Conservation (phyloP, 768 basidiomycete genomes). For the Clitopilus passeckerianus region DNA sequence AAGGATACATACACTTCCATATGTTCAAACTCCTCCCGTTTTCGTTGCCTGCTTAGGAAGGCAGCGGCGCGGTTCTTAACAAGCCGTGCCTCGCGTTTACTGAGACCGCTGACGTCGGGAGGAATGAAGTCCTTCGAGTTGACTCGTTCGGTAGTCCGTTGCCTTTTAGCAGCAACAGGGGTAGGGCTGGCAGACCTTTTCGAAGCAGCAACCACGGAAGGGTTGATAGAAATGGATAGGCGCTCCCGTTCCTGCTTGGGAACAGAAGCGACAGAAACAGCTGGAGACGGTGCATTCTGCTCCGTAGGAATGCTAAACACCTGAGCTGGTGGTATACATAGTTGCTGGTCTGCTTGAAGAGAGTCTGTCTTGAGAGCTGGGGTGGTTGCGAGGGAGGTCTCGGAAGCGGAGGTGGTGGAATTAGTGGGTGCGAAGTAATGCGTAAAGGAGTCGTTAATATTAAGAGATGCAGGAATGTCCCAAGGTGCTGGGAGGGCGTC, state of each 20-base stretch:
- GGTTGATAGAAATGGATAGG: conserved; percentile 28
- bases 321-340: neutral
- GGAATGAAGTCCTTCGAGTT: conserved; percentile 81
- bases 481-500: conserved; percentile 1
- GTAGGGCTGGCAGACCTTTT: conserved; percentile 45
- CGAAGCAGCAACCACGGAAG: conserved; percentile 19
- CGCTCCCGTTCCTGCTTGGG: conserved; percentile 12
- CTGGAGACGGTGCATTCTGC: neutral
- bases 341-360: neutral
- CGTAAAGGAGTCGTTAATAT: neutral
- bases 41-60: conserved; percentile 86
- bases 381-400: neutral
- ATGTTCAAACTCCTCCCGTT: conserved; percentile 86
- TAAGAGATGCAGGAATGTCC: neutral
- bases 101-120: conserved; percentile 82
- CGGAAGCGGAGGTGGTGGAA: neutral
- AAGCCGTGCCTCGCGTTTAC: conserved; percentile 86
- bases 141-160: conserved; percentile 44
- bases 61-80: conserved; percentile 92
- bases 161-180: conserved; percentile 34
- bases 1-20: conserved; percentile 79
- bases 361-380: neutral
- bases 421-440: neutral
- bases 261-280: neutral
- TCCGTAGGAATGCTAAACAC: neutral